Evolutionary conservation across 2,329 filamentous ascomycete species (phyloP), one percentile per base, ranked within the genome.

Genomic region (Xylariaceae sp.): DNA sequence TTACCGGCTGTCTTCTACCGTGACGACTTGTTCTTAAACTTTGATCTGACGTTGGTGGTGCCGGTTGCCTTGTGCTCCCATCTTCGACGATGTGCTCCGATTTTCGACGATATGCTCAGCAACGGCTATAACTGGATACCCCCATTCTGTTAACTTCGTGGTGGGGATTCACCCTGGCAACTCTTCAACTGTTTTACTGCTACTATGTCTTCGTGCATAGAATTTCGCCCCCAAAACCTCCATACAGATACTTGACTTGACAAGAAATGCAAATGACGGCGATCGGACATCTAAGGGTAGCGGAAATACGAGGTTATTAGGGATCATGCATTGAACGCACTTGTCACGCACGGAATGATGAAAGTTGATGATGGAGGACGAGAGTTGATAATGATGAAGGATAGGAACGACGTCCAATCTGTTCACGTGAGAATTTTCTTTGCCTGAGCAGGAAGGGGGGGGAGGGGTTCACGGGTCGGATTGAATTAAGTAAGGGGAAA

Each of bases 91-190:
- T n/a, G 18, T 59, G 47, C 49, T 53, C 51, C 49, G 19, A 22
- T 53, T 43, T 26, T 57, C 40, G 29, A 55, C 39, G 29, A 48
- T 43, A 45, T 57, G 51, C 57, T 53, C 18, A 22, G 18, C 37
- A 45, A 50, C 53, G 50, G 51, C 49, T 51, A 49, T 39, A 49
- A 56, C 58, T 58, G 55, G 58, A 58, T 56, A 58, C 45, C 53
- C 48, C 22, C 40, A 26, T 47, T 51, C 47, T 13, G 45, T 34
- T 53, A 36, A 53, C 3, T 46, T 36, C 48, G 32, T 49, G 51
- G 54, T 57, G 46, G 49, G 39, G 47, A 53, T 59, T 46, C 26
- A 13, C 42, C 32, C 49, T 19, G 34, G 49, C 30, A 54, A 47
- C 43, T 48, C 8, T 49, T 51, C 50, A 8, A 49, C 47, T 52